Conservation (phyloP, 306 rosid species). For the Trichosanthes cucumerina region DNA sequence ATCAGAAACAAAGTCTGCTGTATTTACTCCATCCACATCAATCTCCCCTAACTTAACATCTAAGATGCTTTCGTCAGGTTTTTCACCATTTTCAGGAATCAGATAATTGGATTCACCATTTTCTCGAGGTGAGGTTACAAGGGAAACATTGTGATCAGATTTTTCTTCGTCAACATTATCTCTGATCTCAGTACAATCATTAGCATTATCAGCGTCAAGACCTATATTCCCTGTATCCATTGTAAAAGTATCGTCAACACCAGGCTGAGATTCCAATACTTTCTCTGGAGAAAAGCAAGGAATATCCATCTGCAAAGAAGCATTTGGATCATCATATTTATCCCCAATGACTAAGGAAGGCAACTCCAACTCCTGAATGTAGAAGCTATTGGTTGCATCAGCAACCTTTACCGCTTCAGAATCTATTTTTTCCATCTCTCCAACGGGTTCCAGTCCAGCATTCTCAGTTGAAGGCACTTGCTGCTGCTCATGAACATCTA, state of each 20-base stretch:
- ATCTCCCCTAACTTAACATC: slow-evolving; percentile 21
- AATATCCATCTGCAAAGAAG: slow-evolving; percentile 28
- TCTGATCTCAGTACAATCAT: slow-evolving; percentile 25
- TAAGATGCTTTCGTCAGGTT: slow-evolving; percentile 30
- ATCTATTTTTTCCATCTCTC: slow-evolving; percentile 29
- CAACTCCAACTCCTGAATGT: slow-evolving; percentile 27
- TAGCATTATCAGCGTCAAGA: slow-evolving; percentile 25
- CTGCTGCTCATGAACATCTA: slow-evolving; percentile 19
- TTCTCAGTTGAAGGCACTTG: slow-evolving; percentile 11
- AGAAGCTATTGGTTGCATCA: slow-evolving; percentile 27
- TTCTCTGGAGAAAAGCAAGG: slow-evolving; percentile 29
- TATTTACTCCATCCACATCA: slow-evolving; percentile 36
- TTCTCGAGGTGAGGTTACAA: slow-evolving; percentile 30
- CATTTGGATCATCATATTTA: slow-evolving; percentile 35
- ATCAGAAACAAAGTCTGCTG: slow-evolving; percentile 35
- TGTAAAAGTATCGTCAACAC: slow-evolving; percentile 18
- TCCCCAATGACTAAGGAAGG: slow-evolving; percentile 28
- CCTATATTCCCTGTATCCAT: slow-evolving; percentile 20
- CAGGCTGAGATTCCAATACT: slow-evolving; percentile 31
- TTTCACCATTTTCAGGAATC: slow-evolving; percentile 23
- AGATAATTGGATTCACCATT: slow-evolving; percentile 26
- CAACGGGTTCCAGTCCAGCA: slow-evolving; percentile 26
- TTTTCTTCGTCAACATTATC: slow-evolving; percentile 27
- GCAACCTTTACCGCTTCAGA: slow-evolving; percentile 26
- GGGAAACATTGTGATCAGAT: slow-evolving; percentile 25